Evolutionary conservation across 805 yeast species (phyloP), one percentile per base, ranked within the genome.

Genomic region (Ogataea angusta): DNA sequence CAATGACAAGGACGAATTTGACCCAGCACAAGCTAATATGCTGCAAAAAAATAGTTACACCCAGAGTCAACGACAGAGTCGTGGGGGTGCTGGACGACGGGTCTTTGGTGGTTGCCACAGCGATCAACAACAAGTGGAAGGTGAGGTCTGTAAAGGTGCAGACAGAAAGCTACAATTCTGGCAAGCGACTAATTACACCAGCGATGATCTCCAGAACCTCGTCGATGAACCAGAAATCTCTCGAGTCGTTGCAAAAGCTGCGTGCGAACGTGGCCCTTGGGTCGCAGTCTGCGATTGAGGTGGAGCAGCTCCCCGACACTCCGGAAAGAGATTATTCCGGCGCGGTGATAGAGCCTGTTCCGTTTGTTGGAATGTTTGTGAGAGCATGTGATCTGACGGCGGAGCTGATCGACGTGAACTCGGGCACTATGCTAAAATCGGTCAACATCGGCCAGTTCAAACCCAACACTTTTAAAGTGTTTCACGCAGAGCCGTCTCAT

Each of bases 401-500:
- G 1, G 87, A 85, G 48, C 61, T 84, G 47, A 72, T 85, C 40
- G 95, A 88, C 64, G 79, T 82, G 26, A 89, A 82, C 56, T 79
- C 90, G 0, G 95, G 95, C 6, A 78, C 80, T 0, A 62, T 85
- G 27, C 66, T 88, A 38, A 78, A 77, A 47, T 73, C 69, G 30
- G 74, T 86, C 51, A 63, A 69, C 21, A 75, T 88, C 33, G 85
- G 82, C 0, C 73, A 73, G 26, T 81, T 78, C 64, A 78, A 77
- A 49, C 74, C 76, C 2, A 74, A 74, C 2, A 57, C 83, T 0
- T 73, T 88, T 46, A 67, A 71, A 42, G 93, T 85, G 1, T 78
- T 86, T 47, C 95, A 88, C 57, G 82, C 85, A 30, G 88, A 82
- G 50, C 95, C 95, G 5, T 80, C 88, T 1, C 95, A 88, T 64